Conservation (phyloP, 1,139 yeast species). For the Kodamaea suecica region DNA sequence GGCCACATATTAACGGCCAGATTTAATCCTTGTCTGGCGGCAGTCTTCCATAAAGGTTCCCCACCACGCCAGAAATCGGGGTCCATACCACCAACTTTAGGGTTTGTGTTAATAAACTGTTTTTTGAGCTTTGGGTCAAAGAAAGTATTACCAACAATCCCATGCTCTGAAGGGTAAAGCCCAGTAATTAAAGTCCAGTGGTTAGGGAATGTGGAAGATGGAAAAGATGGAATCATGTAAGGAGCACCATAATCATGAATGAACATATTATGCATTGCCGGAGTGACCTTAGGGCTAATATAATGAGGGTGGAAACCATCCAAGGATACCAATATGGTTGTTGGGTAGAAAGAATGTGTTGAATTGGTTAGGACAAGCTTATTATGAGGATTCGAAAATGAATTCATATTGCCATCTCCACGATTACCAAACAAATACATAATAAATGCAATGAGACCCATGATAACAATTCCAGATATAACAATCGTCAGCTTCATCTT, state of each 20-base stretch:
- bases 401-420: neutral
- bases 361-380: constrained; percentile 50
- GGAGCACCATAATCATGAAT: constrained; percentile 67
- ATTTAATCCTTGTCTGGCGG: constrained; percentile 57
- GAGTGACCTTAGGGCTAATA: constrained; percentile 64
- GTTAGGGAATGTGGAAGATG: constrained; percentile 86
- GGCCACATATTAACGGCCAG: constrained; percentile 98
- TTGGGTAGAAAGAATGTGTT: constrained; percentile 68
- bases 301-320: constrained; percentile 94
- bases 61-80: constrained; percentile 81
- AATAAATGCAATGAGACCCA: neutral
- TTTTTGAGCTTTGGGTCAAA: constrained; percentile 56
- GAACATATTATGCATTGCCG: constrained; percentile 60
- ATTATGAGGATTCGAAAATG: neutral
- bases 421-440: neutral
- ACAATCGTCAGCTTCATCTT: constrained; percentile 14
- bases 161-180: constrained; percentile 76
- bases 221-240: constrained; percentile 82
- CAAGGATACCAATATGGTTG: constrained; percentile 73
- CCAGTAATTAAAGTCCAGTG: constrained; percentile 93
- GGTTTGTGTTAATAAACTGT: constrained; percentile 64
- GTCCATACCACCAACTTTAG: constrained; percentile 51
- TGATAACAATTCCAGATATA: neutral
- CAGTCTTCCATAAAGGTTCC: constrained; percentile 85
- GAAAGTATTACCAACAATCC: constrained; percentile 82